These are phyloP conservation scores for Lotus japonicus DNA, from an alignment of 306 rosid genomes.

Conservation along the genomic window DNA sequence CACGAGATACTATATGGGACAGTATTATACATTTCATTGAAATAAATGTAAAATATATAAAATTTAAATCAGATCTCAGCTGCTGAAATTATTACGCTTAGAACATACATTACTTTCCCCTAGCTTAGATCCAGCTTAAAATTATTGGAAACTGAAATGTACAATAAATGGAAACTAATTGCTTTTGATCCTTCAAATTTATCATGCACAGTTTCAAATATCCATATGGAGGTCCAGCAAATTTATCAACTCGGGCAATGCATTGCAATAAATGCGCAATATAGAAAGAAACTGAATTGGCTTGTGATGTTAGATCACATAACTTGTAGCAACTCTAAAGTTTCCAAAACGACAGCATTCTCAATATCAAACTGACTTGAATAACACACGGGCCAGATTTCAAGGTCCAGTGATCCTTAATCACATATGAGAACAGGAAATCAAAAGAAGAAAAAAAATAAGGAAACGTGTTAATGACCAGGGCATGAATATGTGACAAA, in stretches of 20 bases:
- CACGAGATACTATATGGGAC: not conserved
- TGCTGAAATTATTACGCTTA: not conserved
- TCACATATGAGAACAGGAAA: not conserved
- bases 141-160: not conserved
- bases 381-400: not conserved
- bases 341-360: not conserved
- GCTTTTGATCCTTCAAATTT: conserved; percentile 3
- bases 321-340: not conserved
- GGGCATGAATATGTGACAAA: not conserved
- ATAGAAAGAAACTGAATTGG: not conserved
- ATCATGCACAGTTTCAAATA: no score
- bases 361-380: not conserved
- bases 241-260: not conserved
- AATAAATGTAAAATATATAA: not conserved
- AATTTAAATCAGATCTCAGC: not conserved
- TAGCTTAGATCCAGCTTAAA: not conserved
- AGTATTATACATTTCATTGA: not conserved
- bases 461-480: not conserved
- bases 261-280: not conserved
- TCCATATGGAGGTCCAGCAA: not conserved
- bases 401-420: not conserved
- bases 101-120: not conserved
- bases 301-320: not conserved
- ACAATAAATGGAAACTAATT: not conserved
- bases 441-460: not conserved